Evolutionary conservation across 805 yeast genomes (phyloP), one percentile per base, ranked within the genome.

Genomic region (Saccharomycopsis sp.): DNA sequence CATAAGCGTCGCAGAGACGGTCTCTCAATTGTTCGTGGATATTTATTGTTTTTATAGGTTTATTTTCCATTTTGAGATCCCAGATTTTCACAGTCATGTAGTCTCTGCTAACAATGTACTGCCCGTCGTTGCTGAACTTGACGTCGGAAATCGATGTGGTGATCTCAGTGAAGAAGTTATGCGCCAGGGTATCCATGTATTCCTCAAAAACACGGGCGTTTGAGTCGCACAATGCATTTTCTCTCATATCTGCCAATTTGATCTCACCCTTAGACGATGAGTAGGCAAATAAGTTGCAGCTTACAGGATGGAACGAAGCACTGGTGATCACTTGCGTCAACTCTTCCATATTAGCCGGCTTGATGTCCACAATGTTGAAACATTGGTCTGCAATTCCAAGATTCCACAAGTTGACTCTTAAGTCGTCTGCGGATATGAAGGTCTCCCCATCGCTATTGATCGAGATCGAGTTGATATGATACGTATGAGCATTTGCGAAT

Each of bases 311-410:
- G 75, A 94, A 94, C 71, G 91, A 97, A 1, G 98, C 95, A 67
- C 91, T 82, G 16, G 99, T 94, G 63, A 94, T 92, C 55, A 94
- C 99, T 72, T 94, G 99, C 8, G 99, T 92, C 66, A 94, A 80
- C 74, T 94, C 99, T 75, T 94, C 99, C 99, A 94, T 95, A 72
- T 91, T 91, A 4, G 91, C 89, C 8, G 99, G 99, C 71, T 95
- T 91, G 68, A 94, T 94, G 73, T 94, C 99, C 59, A 94, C 98
- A 64, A 94, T 94, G 72, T 94, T 95, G 74, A 94, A 94, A 66
- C 91, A 83, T 74, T 92, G 97, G 72, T 92, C 97, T 20, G 97
- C 90, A 65, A 91, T 88, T 56, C 89, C 91, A 64, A 91, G 77
- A 71, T 92, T 91, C 99, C 99, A 94, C 63, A 94, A 75, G 71